Evolutionary conservation across 495 filamentous ascomycete species (phyloP), one percentile per base, ranked within the genome.

Genomic region (Penicillium odoratum): DNA sequence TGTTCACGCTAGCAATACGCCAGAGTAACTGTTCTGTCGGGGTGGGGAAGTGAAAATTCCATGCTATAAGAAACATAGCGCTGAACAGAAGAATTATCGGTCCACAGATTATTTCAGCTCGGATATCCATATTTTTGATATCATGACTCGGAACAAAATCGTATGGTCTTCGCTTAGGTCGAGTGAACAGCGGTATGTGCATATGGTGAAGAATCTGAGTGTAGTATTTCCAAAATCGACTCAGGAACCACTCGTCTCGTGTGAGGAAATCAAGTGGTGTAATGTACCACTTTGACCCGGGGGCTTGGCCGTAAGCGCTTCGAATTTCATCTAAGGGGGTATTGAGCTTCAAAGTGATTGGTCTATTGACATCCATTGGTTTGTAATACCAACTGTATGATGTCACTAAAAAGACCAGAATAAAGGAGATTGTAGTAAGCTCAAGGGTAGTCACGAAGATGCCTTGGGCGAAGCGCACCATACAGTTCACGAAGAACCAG

Each of bases 381-480:
- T 81, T 80, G 26, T 70, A 16, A 58, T 66, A 68, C 78, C 78
- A 81, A 47, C 76, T 61, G 6, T 59, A 58, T 16, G 74, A 78
- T 7, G 75, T 78, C 0, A 73, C 21, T 0, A 80, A 54, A 8
- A 72, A 67, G 28, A 69, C 67, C 1, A 80, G 13, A 7, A 75
- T 71, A 49, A 78, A 78, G 1, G 67, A 74, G 11, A 77, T 57
- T 2, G 72, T 74, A 11, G 77, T 77, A 3, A 79, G 61, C 56
- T 78, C 77, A 0, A 77, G 59, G 8, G 74, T 63, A 25, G 68
- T 76, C 28, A 77, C 51, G 13, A 63, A 43, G 0, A 79, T 50
- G 0, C 31, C 33, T n/a, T 69, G 56, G 2, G 53, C 61, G 8
- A 62, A 36, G 13, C 76, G 63, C 0, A 50, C 11, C 10, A 72